Base-by-base conservation (phyloP, 2,329 filamentous ascomycete species). In the Aureobasidium subglaciale region DNA sequence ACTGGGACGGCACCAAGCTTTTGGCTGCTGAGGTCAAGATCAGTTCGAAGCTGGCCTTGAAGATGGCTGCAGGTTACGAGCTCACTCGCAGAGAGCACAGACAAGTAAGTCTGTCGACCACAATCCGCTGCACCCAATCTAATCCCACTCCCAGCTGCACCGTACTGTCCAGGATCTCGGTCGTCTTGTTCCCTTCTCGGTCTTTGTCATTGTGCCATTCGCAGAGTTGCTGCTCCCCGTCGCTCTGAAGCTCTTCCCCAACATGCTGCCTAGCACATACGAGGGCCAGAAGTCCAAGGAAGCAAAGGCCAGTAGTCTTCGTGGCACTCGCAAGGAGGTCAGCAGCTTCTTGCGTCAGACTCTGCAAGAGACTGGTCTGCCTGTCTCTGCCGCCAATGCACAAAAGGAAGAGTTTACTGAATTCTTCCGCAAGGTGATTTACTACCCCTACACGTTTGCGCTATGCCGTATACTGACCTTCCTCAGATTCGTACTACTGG, bases 1-100 rank as follows among this genome's bases (percentile, higher is more conserved):
- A 99, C 75, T 97, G 93, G 92, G 93, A 99, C 73, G 93, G 93
- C 58, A 97, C 90, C 25, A 99, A 99, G 74, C 78, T 99, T 65
- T 78, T 99, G 63, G 91, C 86, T 20, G 88, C 90, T 1, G 93
- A 99, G 74, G 85, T 97, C 68, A 89, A 78, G 72, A 99, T 99
- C 70, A 97, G 92, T 71, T 89, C 87, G 59, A 86, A 86, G 60
- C 76, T 99, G 62, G 93, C 91, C 5, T 72, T 96, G 70, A 97
- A 96, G 78, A 99, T 99, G 93, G 90, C 91, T 13, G 91, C 89
- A 58, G 93, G 93, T 7, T 99, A 99, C 74, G 93, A 99, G 73
- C 83, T 99, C 61, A 96, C 88, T 58, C 85, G 93, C 61, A 84
- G 93, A 75, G 93, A 99, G 75, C 84, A 93, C 74, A 83, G 91